Evolutionary conservation across 1,139 yeast genomes (phyloP).

Genomic region (Kazachstania sp.): DNA sequence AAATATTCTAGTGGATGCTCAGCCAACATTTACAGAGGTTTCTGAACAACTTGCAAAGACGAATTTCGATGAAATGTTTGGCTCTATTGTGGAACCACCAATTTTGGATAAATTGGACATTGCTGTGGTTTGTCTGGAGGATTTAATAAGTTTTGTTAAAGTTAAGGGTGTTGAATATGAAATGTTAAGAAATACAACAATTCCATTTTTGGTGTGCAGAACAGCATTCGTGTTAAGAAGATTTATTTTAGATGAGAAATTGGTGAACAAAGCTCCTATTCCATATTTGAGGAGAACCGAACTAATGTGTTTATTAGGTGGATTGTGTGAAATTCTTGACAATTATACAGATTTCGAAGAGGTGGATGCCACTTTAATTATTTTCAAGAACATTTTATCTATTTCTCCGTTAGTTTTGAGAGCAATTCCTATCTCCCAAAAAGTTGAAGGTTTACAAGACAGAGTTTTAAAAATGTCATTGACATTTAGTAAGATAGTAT

Average conservation of each 20-base stretch:
- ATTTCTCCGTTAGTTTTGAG: conserved; percentile 35
- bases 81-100: conserved; percentile 40
- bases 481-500: conserved; percentile 20
- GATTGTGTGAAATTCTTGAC: conserved; percentile 28
- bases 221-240: conserved; percentile 44
- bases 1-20: conserved; percentile 27
- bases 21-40: conserved; percentile 29
- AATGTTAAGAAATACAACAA: conserved; percentile 17
- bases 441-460: conserved; percentile 28
- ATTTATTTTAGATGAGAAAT: conserved; percentile 43
- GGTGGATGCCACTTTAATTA: conserved; percentile 4
- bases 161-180: conserved; percentile 12
- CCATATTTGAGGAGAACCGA: conserved; percentile 46
- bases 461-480: conserved; percentile 24
- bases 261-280: conserved; percentile 46
- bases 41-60: conserved; percentile 29
- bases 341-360: conserved; percentile 10
- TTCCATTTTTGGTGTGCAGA: conserved; percentile 41
- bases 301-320: conserved; percentile 32
- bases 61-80: conserved; percentile 36
- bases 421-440: conserved; percentile 31
- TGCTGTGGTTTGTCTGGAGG: conserved; percentile 42
- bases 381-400: conserved; percentile 14
- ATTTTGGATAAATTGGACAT: conserved; percentile 35
- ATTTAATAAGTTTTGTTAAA: conserved; percentile 35